Conservation (phyloP, 805 yeast genomes). For the Pichia deserticola region DNA sequence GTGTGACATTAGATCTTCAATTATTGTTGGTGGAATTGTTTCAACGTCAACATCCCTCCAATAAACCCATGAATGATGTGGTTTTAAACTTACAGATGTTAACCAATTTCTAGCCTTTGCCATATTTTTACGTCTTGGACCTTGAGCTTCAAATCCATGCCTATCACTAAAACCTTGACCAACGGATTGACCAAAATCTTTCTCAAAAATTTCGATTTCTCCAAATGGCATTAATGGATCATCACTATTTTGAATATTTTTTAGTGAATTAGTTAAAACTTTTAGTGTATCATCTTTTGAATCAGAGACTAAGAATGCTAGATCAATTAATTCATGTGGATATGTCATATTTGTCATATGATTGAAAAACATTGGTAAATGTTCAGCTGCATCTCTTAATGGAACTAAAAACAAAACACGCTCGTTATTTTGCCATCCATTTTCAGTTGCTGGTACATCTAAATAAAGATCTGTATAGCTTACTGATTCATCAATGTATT, state of each 20-base stretch:
- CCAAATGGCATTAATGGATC: slow-evolving; percentile 66
- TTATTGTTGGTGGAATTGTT: slow-evolving; percentile 71
- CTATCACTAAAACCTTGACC: slow-evolving; percentile 92
- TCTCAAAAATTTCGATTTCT: slow-evolving; percentile 78
- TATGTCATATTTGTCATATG: slow-evolving; percentile 51
- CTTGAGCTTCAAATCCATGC: slow-evolving; percentile 95
- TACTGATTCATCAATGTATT: slow-evolving; percentile 1
- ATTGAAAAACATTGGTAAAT: slow-evolving; percentile 53
- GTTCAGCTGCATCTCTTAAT: slow-evolving; percentile 52
- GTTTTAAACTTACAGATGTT: slow-evolving; percentile 75
- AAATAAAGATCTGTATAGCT: slow-evolving; percentile 33
- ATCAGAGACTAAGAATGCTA: slow-evolving; percentile 83
- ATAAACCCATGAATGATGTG: slow-evolving; percentile 92
- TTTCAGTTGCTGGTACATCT: slow-evolving; percentile 32
- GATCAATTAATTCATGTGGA: slow-evolving; percentile 49
- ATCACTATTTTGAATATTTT: slow-evolving; percentile 56
- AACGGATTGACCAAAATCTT: slow-evolving; percentile 87
- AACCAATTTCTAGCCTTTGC: slow-evolving; percentile 95
- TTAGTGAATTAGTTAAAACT: slow-evolving; percentile 46
- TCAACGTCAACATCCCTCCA: slow-evolving; percentile 99
- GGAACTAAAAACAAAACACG: slow-evolving; percentile 51
- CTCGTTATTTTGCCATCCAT: slow-evolving; percentile 50
- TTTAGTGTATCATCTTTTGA: slow-evolving; percentile 84
- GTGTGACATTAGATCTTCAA: slow-evolving; percentile 91
- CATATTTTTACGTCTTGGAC: slow-evolving; percentile 91